Evolutionary conservation across 169 alveolate species (phyloP).

Genomic region (Amoebophrya sp.): DNA sequence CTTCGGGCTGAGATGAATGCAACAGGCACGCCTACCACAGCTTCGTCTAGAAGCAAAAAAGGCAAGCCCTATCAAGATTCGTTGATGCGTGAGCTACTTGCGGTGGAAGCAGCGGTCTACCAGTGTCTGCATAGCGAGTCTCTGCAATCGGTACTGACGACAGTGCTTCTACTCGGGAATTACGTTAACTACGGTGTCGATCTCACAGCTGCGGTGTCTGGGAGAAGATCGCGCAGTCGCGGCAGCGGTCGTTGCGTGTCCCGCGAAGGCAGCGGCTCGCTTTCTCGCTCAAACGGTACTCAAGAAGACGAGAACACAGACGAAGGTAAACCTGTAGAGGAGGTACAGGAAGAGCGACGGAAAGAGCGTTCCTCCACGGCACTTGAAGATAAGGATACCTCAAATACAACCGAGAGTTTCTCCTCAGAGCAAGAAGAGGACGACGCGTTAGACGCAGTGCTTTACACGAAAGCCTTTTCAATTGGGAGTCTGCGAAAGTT

Average conservation of each 20-base stretch:
- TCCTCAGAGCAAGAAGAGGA: background rate
- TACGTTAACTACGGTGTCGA: constrained; percentile 14
- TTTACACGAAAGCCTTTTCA: background rate
- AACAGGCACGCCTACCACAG: background rate
- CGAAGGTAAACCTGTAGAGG: too few species aligned
- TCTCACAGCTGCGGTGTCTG: too few species aligned
- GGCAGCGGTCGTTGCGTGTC: background rate
- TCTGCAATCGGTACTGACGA: background rate
- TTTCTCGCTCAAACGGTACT: background rate
- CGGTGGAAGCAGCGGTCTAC: background rate
- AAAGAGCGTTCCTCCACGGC: too few species aligned
- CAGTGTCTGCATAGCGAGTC: background rate
- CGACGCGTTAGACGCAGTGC: background rate
- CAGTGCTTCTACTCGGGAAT: background rate
- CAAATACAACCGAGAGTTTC: background rate
- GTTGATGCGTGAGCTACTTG: background rate
- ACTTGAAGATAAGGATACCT: background rate
- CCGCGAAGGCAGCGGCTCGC: background rate
- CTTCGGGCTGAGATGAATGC: background rate
- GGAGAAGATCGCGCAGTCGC: too few species aligned
- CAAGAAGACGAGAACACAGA: background rate
- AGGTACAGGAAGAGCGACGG: too few species aligned
- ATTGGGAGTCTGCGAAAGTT: background rate
- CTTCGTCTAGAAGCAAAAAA: background rate
- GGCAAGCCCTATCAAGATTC: background rate